These are phyloP conservation scores for Litsea cubeba DNA, from an alignment of 164 flowering plant species.

Conservation along the genomic window DNA sequence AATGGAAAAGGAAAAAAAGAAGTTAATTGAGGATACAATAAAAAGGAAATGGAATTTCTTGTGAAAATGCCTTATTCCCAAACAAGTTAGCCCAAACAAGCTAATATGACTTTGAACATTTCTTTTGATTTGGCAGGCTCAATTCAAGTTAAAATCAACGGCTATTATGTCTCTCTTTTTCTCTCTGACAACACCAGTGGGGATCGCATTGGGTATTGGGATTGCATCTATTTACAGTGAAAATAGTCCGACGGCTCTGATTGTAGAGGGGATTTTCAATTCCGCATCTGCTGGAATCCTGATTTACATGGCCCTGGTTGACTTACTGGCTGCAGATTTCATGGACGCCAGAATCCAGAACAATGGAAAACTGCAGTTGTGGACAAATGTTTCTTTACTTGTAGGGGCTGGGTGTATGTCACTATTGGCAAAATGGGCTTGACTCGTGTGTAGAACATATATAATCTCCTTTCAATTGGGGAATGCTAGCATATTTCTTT, in stretches of 20 bases:
- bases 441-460: not conserved
- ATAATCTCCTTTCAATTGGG: not conserved
- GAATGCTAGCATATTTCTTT: no score
- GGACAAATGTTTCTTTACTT: constrained; percentile 22
- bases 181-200: constrained; percentile 39
- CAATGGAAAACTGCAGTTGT: constrained; percentile 27
- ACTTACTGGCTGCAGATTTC: constrained; percentile 39
- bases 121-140: constrained; percentile 23
- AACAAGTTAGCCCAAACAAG: not conserved
- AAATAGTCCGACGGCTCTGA: constrained; percentile 31
- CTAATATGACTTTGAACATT: not conserved
- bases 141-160: constrained; percentile 19
- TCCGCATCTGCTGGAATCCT: constrained; percentile 43
- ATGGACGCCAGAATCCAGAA: constrained; percentile 29
- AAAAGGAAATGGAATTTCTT: not conserved
- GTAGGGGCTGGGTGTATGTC: constrained; percentile 39
- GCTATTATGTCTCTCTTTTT: constrained; percentile 32
- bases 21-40: not conserved
- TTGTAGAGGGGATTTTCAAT: constrained; percentile 38
- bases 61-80: not conserved
- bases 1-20: not conserved
- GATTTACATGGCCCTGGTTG: constrained; percentile 43
- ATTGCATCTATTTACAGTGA: constrained; percentile 28
- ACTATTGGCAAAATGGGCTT: constrained; percentile 27
- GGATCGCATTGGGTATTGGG: constrained; percentile 39